phyloP scores from a whole-genome alignment of 805 yeast genomes.

The Suhomyces faveliae region DNA sequence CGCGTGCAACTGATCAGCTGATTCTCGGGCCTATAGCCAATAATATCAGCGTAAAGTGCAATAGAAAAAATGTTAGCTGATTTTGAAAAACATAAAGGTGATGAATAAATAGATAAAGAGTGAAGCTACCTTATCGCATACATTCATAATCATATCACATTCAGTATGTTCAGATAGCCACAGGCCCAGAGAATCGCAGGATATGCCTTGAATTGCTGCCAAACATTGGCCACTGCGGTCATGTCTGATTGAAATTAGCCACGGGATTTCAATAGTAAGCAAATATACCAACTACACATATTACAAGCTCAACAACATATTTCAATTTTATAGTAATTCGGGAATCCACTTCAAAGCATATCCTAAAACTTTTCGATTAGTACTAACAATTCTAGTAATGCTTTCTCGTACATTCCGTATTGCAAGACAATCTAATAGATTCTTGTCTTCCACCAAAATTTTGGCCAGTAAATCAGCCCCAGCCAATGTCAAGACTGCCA shows the following conservation, averaged over 20 bases:
- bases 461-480: constrained; percentile 32
- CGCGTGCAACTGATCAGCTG: background rate
- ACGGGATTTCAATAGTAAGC: no score
- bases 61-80: constrained; percentile 12
- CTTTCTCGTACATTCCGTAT: constrained; percentile 41
- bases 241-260: no score
- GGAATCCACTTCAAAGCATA: background rate
- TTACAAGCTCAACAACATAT: no score
- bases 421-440: constrained; percentile 33
- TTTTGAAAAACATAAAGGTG: constrained; percentile 7
- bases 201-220: background rate
- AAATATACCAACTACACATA: no score
- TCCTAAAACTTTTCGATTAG: background rate
- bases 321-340: no score
- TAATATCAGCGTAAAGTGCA: constrained; percentile 11
- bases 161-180: constrained; percentile 3
- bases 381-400: constrained; percentile 23
- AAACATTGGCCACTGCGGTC: background rate
- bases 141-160: constrained; percentile 1
- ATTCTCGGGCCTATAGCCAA: constrained; percentile 6
- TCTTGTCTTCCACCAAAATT: constrained; percentile 33
- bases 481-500: constrained; percentile 55
- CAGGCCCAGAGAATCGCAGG: background rate
- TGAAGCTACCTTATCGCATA: constrained; percentile 5
- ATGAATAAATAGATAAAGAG: constrained; percentile 5